Base-by-base conservation (phyloP, 495 filamentous ascomycete genomes). In the Talaromyces stipitatus region DNA sequence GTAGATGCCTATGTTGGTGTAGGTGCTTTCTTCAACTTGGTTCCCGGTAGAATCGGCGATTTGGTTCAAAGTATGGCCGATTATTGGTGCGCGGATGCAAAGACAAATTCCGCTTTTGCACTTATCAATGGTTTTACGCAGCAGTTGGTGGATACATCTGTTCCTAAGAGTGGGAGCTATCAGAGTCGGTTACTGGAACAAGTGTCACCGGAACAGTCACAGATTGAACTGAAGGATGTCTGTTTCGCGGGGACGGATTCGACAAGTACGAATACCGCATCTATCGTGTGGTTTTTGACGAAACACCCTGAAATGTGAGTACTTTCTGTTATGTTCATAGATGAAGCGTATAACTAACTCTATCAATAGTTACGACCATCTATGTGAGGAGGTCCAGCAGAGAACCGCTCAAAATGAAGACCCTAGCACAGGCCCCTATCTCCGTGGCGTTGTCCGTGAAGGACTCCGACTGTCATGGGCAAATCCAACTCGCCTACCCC, bases 401-500 rank as follows among this genome's bases (percentile, higher is more conserved):
- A 65, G 61, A 11, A 30, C 55, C 7, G 18, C 54, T 4, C 60
- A 61, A 26, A 60, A 63, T 6, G 58, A 66, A 46, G 71, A 75
- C 33, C 64, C 68, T 12, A 61, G 64, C 28, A 59, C 64, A 29
- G 64, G 71, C 26, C 62, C 70, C 1, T 78, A 77, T 57, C 68
- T 79, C 11, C 66, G 67, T 24, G 74, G 67, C 8, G 69, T 74
- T 2, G 54, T 80, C 22, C 72, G 67, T 32, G 76, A 80, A 68
- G 70, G 67, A 9, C 68, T 78, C 0, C 68, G 78, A 27, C 57
- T 78, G 22, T 68, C 69, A 36, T 75, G 76, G 70, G 72, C 79
- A 3, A 82, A 79, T 55, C 78, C 80, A 0, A 74, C 72, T 12
- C 72, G 78, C 4, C 62, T 82, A 1, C 73, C 78, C 3, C 76